Conservation (phyloP, 1,139 yeast genomes). For the Taphrina deformans region DNA sequence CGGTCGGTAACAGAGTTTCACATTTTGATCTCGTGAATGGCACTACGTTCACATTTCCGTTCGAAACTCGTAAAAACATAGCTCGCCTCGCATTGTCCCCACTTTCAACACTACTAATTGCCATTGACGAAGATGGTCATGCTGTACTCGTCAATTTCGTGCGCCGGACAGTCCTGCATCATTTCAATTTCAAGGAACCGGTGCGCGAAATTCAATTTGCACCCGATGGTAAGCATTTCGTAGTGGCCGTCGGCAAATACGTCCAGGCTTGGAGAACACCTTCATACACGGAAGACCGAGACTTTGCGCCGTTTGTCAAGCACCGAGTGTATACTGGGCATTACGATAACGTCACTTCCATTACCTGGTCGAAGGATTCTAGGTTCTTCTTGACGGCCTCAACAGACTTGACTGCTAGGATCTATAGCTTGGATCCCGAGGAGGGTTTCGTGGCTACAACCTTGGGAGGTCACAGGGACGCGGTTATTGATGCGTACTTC, state of each 20-base stretch:
- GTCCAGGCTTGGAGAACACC: slow-evolving; percentile 96
- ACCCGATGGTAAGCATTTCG: slow-evolving; percentile 85
- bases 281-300: slow-evolving; percentile 62
- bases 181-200: slow-evolving; percentile 82
- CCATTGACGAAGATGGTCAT: slow-evolving; percentile 89
- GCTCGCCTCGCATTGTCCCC: slow-evolving; percentile 76
- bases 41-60: slow-evolving; percentile 82
- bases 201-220: slow-evolving; percentile 78
- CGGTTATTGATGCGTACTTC: slow-evolving; percentile 83
- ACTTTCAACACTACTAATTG: slow-evolving; percentile 75
- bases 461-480: slow-evolving; percentile 88
- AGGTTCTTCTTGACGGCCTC: slow-evolving; percentile 83
- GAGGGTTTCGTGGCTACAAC: slow-evolving; percentile 83
- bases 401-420: slow-evolving; percentile 82
- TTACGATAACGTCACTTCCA: slow-evolving; percentile 71
- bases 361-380: slow-evolving; percentile 89
- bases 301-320: slow-evolving; percentile 93
- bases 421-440: slow-evolving; percentile 72
- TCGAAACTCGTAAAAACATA: slow-evolving; percentile 88
- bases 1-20: slow-evolving; percentile 91
- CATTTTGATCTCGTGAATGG: slow-evolving; percentile 78
- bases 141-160: slow-evolving; percentile 85
- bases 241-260: slow-evolving; percentile 77
- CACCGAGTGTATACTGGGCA: slow-evolving; percentile 92
- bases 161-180: slow-evolving; percentile 86